Conservation (phyloP, 176 grass and related monocot genomes). For the Carex scoparia region DNA sequence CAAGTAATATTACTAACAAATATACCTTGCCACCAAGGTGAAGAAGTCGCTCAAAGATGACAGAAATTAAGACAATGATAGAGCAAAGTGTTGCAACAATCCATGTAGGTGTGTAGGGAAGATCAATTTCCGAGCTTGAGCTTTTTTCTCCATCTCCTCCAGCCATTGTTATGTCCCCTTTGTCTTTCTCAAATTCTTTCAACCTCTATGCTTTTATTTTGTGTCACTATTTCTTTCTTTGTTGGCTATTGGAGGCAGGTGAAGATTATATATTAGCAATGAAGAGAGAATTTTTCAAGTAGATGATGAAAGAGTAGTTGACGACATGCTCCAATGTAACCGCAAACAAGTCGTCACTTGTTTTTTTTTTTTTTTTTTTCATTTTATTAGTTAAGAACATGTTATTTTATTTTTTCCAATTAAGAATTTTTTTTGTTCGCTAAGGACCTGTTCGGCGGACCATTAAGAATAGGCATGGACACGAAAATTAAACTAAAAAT, state of each 20-base stretch:
- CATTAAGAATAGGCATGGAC: too few species aligned
- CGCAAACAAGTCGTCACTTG: too few species aligned
- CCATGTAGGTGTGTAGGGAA: constrained; percentile 38
- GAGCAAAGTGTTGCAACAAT: constrained; percentile 36
- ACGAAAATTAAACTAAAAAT: too few species aligned
- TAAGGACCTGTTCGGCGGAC: too few species aligned
- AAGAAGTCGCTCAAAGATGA: constrained; percentile 40
- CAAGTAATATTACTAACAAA: not conserved
- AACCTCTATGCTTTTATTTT: not conserved
- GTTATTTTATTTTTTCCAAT: too few species aligned
- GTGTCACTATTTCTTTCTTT: not conserved
- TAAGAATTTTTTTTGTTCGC: too few species aligned
- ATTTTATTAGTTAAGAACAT: too few species aligned
- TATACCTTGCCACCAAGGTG: constrained; percentile 36
- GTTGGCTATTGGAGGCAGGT: not conserved
- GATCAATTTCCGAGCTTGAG: not conserved
- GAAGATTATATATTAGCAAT: too few species aligned
- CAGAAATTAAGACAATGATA: constrained; percentile 36
- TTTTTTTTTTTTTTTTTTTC: too few species aligned
- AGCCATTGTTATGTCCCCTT: not conserved
- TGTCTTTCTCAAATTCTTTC: not conserved
- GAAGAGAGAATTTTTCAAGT: too few species aligned
- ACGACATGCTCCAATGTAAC: too few species aligned
- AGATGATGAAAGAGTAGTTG: too few species aligned
- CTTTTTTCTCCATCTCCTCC: not conserved